Conservation (phyloP, 2,329 filamentous ascomycete species). For the Colletotrichum noveboracense region DNA sequence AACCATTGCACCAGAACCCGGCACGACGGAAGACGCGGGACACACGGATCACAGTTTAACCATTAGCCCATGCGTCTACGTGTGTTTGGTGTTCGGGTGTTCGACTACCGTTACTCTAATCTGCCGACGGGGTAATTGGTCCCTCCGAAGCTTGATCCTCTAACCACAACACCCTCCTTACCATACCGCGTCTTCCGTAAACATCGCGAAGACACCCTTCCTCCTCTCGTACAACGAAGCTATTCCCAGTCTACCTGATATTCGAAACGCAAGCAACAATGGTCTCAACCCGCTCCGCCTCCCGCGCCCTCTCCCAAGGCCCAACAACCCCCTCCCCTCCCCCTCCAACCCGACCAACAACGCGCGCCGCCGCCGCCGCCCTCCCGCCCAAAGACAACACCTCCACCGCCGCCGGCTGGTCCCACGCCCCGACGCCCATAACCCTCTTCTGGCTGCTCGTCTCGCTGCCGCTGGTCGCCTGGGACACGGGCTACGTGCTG, state of each 20-base stretch:
- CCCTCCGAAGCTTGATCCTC: not conserved
- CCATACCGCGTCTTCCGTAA: not conserved
- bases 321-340: slow-evolving; percentile 26
- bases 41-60: not conserved
- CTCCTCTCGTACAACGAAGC: not conserved
- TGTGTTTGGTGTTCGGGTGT: not conserved
- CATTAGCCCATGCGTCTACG: not conserved
- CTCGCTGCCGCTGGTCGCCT: slow-evolving; percentile 78
- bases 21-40: not conserved
- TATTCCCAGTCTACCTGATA: not conserved
- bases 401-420: slow-evolving; percentile 2
- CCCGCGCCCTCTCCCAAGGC: slow-evolving; percentile 30
- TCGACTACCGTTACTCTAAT: not conserved
- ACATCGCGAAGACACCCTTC: not conserved
- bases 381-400: not conserved
- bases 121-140: not conserved
- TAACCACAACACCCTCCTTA: not conserved
- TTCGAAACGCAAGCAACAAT: slow-evolving; percentile 25
- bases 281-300: slow-evolving; percentile 42
- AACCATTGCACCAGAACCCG: not conserved
- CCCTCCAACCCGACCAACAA: not conserved
- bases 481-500: slow-evolving; percentile 83
- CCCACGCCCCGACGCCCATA: slow-evolving; percentile 49
- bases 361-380: slow-evolving; percentile 6
- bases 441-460: slow-evolving; percentile 74